These are phyloP conservation scores for Torulaspora quercuum DNA, from an alignment of 805 yeast species.

Conservation along the genomic window DNA sequence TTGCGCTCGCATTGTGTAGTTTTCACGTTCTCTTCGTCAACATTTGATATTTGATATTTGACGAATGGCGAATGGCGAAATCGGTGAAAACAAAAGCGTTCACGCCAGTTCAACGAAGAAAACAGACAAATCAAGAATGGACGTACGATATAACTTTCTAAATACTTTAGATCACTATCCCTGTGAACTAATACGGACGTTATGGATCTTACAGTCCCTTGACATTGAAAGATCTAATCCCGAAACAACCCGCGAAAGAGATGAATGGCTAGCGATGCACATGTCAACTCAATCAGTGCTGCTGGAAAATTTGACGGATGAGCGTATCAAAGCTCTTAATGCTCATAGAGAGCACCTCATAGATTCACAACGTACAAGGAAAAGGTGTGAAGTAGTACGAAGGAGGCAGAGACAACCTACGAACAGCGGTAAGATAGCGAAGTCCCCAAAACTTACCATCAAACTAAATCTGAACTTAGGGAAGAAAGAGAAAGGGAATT, in stretches of 20 bases:
- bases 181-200: constrained; percentile 41
- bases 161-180: constrained; percentile 43
- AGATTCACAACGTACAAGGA: constrained; percentile 11
- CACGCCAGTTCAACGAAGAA: too few species aligned
- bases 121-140: constrained; percentile 26
- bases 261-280: constrained; percentile 12
- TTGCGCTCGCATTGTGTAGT: too few species aligned
- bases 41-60: too few species aligned
- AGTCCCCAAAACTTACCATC: constrained; percentile 17
- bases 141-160: constrained; percentile 40
- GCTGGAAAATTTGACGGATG: constrained; percentile 15
- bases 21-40: too few species aligned
- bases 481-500: not conserved
- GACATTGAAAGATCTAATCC: constrained; percentile 24
- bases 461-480: constrained; percentile 15
- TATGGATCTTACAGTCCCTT: constrained; percentile 42
- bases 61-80: too few species aligned
- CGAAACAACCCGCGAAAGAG: constrained; percentile 18
- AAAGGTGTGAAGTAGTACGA: constrained; percentile 9
- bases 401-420: constrained; percentile 8
- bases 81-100: too few species aligned
- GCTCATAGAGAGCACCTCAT: constrained; percentile 13
- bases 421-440: constrained; percentile 8
- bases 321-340: constrained; percentile 11
- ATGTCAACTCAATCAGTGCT: constrained; percentile 17